Evolutionary conservation across 2,329 filamentous ascomycete genomes (phyloP).

Genomic region (Decorospora gaudefroyi): DNA sequence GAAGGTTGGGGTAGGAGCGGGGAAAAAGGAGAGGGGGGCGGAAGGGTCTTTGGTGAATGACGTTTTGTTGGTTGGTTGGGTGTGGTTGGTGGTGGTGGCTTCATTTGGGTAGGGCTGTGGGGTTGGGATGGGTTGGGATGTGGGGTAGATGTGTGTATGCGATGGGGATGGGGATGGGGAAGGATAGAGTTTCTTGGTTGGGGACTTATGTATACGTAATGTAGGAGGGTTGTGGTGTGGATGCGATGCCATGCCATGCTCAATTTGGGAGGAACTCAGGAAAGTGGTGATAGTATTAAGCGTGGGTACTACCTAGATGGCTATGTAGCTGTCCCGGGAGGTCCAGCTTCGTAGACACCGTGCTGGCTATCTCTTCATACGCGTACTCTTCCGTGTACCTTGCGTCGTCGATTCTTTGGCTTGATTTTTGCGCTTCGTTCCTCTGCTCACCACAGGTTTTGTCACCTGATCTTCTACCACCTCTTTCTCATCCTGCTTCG

Average conservation of each 20-base stretch:
- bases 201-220: too few species aligned
- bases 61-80: not conserved
- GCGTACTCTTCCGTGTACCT: conserved; percentile 33
- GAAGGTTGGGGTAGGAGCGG: too few species aligned
- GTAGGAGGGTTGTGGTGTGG: too few species aligned
- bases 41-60: not conserved
- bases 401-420: conserved; percentile 14
- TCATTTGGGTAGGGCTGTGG: too few species aligned
- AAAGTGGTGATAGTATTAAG: not conserved
- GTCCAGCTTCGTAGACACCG: not conserved
- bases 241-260: too few species aligned
- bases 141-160: too few species aligned
- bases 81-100: not conserved
- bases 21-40: too few species aligned
- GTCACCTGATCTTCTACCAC: not conserved
- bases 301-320: not conserved
- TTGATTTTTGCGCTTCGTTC: conserved; percentile 34
- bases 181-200: too few species aligned
- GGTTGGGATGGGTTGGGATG: not conserved
- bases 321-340: not conserved
- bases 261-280: not conserved
- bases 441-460: conserved; percentile 16
- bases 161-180: too few species aligned
- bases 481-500: conserved; percentile 3
- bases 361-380: conserved; percentile 26